A percentile compares a stretch with the other conserved stretches of the same genome.
These are phyloP conservation scores for Ensete ventricosum DNA, from an alignment of 176 grass and related monocot genomes.

Conservation along the genomic window DNA sequence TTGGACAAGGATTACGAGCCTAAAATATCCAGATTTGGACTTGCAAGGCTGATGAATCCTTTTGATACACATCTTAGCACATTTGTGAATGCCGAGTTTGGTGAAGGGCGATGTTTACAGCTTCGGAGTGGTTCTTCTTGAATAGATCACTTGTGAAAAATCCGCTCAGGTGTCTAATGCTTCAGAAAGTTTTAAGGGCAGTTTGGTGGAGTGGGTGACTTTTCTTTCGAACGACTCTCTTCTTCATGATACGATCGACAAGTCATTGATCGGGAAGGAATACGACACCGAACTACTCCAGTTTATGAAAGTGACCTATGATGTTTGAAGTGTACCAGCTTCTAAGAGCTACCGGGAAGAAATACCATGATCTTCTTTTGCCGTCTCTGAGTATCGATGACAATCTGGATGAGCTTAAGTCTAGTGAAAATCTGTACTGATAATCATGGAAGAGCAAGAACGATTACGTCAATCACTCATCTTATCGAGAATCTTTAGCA, in stretches of 20 bases:
- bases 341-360: slow-evolving; percentile 67
- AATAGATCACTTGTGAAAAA: slow-evolving; percentile 58
- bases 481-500: too few species aligned
- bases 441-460: background rate
- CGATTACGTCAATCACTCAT: background rate
- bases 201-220: slow-evolving; percentile 63
- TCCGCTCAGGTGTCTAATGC: slow-evolving; percentile 68
- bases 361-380: slow-evolving; percentile 62
- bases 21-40: slow-evolving; percentile 76
- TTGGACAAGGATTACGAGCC: slow-evolving; percentile 62
- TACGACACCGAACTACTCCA: slow-evolving; percentile 46
- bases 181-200: slow-evolving; percentile 57
- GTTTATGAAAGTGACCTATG: slow-evolving; percentile 79
- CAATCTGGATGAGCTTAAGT: slow-evolving; percentile 43
- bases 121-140: slow-evolving; percentile 72
- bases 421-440: too few species aligned
- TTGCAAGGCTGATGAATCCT: slow-evolving; percentile 88
- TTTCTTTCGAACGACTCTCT: slow-evolving; percentile 43
- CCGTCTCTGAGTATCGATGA: slow-evolving; percentile 29
- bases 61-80: slow-evolving; percentile 90
- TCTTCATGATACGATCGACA: slow-evolving; percentile 54
- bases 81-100: slow-evolving; percentile 78
- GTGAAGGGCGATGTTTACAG: slow-evolving; percentile 84
- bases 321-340: slow-evolving; percentile 95
- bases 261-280: slow-evolving; percentile 48